Conservation (phyloP, 169 alveolate species). For the Eimeria maxima region DNA sequence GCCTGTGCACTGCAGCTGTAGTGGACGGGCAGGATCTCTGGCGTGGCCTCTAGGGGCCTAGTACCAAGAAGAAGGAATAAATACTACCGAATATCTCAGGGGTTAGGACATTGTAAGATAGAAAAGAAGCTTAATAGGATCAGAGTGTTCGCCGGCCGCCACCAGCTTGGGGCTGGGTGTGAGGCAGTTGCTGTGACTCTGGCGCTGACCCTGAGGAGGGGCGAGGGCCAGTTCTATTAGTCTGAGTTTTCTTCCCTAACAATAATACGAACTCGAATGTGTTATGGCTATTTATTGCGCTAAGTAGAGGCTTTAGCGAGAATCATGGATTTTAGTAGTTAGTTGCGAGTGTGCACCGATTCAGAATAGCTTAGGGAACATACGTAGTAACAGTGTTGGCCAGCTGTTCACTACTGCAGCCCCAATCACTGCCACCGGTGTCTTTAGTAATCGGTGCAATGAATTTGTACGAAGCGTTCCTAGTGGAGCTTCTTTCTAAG, state of each 20-base stretch:
- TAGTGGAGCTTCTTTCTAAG: neutral
- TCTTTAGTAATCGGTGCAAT: neutral
- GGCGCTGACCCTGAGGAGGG: neutral
- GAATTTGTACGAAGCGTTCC: neutral
- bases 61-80: neutral
- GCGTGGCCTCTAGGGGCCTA: neutral
- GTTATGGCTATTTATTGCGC: neutral
- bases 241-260: neutral
- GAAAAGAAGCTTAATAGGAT: neutral
- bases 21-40: neutral
- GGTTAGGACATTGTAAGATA: neutral
- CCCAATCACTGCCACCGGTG: conserved; percentile 37
- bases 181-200: neutral
- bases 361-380: neutral
- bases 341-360: neutral
- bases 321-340: neutral
- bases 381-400: neutral
- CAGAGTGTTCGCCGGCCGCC: neutral
- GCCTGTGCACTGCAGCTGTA: too few relatives aligned
- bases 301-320: neutral
- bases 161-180: neutral
- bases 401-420: neutral
- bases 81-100: neutral
- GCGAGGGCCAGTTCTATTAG: neutral
- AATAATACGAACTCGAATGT: neutral